Conservation (phyloP, 495 filamentous ascomycete species). For the Neurospora sp. region DNA sequence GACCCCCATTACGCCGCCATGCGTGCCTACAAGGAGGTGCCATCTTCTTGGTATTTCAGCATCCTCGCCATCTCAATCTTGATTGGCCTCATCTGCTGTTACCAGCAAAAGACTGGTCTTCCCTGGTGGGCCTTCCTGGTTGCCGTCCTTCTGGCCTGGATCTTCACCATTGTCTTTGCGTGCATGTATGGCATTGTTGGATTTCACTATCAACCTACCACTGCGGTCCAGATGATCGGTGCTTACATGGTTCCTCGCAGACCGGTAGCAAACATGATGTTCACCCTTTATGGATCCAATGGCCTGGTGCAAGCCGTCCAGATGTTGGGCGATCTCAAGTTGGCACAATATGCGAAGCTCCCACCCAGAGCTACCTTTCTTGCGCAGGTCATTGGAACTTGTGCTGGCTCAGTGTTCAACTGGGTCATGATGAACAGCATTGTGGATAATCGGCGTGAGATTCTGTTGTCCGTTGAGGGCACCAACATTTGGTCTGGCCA, state of each 20-base stretch:
- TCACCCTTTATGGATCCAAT: conserved; percentile 21
- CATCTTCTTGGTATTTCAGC: conserved; percentile 42
- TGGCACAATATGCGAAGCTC: conserved; percentile 32
- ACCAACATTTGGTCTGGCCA: conserved; percentile 30
- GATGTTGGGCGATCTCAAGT: conserved; percentile 29
- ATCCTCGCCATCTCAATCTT: conserved; percentile 36
- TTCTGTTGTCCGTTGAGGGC: conserved; percentile 20
- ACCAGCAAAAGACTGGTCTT: conserved; percentile 38
- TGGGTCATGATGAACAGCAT: conserved; percentile 30
- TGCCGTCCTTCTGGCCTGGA: conserved; percentile 19
- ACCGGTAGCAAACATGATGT: conserved; percentile 28
- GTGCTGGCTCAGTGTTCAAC: conserved; percentile 26
- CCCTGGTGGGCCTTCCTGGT: conserved; percentile 48
- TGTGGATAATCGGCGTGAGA: conserved; percentile 19
- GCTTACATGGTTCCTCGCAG: conserved; percentile 19
- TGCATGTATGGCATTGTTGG: conserved; percentile 27
- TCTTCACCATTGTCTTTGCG: conserved; percentile 25
- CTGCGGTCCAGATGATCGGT: conserved; percentile 22
- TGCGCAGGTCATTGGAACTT: conserved; percentile 26
- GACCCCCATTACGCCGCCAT: conserved; percentile 41
- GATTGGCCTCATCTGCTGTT: conserved; percentile 36
- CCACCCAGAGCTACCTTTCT: conserved; percentile 28
- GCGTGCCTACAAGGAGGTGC: conserved; percentile 37
- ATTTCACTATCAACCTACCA: conserved; percentile 23
- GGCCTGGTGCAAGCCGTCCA: conserved; percentile 16